phyloP scores from a whole-genome alignment of 2,329 filamentous ascomycete genomes.

The Rhexocercosporidium sp. region DNA sequence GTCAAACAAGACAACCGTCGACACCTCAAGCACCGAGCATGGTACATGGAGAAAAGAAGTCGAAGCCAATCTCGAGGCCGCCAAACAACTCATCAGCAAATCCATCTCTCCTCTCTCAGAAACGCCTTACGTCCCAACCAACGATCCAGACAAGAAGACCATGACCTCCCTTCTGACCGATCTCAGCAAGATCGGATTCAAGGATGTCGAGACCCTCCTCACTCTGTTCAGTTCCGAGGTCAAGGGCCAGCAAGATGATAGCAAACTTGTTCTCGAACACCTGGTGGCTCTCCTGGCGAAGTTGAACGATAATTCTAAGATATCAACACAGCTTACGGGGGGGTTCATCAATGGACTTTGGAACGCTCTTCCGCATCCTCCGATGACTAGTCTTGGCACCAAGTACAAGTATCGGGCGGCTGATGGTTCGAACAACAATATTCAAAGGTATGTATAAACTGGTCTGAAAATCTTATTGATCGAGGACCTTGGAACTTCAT shows the following conservation, averaged over 20 bases:
- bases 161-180: constrained; percentile 47
- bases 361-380: constrained; percentile 74
- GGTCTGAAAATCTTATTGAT: background rate
- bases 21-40: constrained; percentile 29
- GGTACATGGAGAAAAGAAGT: constrained; percentile 40
- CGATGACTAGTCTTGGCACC: constrained; percentile 66
- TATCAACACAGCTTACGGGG: constrained; percentile 59
- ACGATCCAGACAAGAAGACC: constrained; percentile 37
- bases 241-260: constrained; percentile 72
- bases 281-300: constrained; percentile 55
- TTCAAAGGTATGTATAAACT: constrained; percentile 48
- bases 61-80: constrained; percentile 44
- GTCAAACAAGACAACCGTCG: constrained; percentile 12
- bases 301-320: constrained; percentile 36
- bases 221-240: constrained; percentile 66
- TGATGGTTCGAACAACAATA: constrained; percentile 76
- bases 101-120: constrained; percentile 47
- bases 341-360: constrained; percentile 72
- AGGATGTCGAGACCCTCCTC: constrained; percentile 62
- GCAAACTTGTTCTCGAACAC: constrained; percentile 77
- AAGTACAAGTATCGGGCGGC: constrained; percentile 68
- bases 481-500: background rate
- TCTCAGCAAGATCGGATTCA: constrained; percentile 52
- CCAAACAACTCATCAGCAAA: constrained; percentile 47
- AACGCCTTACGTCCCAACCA: constrained; percentile 44